Evolutionary conservation across 225 moss, liverwort and hornwort genomes (phyloP).

Genomic region (Polytrichum formosum): DNA sequence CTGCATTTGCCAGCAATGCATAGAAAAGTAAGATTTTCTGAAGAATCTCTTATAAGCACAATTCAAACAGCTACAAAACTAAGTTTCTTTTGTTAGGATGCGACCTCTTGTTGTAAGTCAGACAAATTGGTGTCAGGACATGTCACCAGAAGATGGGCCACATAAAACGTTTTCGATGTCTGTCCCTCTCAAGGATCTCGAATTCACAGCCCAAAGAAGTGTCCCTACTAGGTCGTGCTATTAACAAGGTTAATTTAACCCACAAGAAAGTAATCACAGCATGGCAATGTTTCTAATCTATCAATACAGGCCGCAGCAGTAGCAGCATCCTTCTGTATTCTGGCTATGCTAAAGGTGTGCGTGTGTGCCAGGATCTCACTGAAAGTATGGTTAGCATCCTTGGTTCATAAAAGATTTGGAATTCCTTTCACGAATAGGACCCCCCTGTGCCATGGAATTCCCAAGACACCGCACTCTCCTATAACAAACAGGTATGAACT

Average conservation of each 20-base stretch:
- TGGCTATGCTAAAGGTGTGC: neutral
- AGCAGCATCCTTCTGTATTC: conserved; percentile 3
- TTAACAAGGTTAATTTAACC: conserved; percentile 12
- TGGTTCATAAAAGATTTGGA: neutral
- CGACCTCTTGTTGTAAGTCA: too few relatives aligned
- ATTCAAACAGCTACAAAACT: too few relatives aligned
- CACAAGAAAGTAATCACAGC: neutral
- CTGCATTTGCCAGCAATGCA: too few relatives aligned
- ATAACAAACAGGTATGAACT: neutral
- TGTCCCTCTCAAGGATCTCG: neutral
- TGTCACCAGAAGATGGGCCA: too few relatives aligned
- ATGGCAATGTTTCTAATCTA: conserved; percentile 3
- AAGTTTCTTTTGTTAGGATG: too few relatives aligned
- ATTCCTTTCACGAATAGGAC: neutral
- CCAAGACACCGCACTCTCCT: neutral
- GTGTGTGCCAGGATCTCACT: neutral
- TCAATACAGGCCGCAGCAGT: neutral
- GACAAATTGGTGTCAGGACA: too few relatives aligned
- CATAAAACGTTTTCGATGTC: too few relatives aligned
- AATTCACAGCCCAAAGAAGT: neutral
- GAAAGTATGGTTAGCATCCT: neutral
- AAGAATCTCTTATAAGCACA: too few relatives aligned
- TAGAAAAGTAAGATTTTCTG: too few relatives aligned
- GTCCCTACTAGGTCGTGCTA: neutral
- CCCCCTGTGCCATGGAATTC: neutral